Conservation (phyloP, 176 grass and related monocot genomes). For the Zea luxurians region DNA sequence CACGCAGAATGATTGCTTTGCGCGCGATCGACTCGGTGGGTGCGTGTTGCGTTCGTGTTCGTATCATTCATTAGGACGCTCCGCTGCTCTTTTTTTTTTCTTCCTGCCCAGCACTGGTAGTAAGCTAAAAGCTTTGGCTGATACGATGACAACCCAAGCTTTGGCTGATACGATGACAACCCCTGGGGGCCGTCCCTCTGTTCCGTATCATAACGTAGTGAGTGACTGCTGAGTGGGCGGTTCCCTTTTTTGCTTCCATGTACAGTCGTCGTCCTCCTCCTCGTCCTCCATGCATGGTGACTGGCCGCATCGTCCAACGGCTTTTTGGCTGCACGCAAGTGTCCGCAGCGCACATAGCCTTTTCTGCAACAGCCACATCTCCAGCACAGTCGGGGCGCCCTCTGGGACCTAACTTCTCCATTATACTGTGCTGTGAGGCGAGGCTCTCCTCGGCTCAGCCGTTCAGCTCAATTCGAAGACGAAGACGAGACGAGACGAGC, state of each 20-base stretch:
- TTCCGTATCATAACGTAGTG: not conserved
- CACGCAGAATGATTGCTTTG: conserved; percentile 5
- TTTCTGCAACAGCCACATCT: conserved; percentile 34
- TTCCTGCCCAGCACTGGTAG: not conserved
- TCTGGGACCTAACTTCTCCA: conserved; percentile 53
- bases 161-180: not conserved
- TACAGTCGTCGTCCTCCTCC: too few species aligned
- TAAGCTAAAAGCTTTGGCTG: too few species aligned
- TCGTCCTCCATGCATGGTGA: not conserved
- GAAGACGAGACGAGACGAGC: not conserved
- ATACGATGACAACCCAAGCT: not conserved
- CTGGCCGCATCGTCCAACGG: not conserved
- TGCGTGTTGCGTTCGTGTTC: not conserved
- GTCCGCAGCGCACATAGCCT: not conserved
- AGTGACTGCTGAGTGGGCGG: not conserved
- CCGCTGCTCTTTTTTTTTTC: too few species aligned
- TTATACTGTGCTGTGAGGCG: conserved; percentile 19
- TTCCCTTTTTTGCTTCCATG: not conserved
- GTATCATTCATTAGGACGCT: too few species aligned
- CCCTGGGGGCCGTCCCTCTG: not conserved
- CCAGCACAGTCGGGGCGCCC: conserved; percentile 17
- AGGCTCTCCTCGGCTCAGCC: not conserved
- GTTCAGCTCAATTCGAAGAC: too few species aligned
- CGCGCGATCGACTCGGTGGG: not conserved
- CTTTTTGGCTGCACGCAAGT: conserved; percentile 12